phyloP scores from a whole-genome alignment of 1,284 basidiomycete genomes.

The Paramarasmius palmivorus region DNA sequence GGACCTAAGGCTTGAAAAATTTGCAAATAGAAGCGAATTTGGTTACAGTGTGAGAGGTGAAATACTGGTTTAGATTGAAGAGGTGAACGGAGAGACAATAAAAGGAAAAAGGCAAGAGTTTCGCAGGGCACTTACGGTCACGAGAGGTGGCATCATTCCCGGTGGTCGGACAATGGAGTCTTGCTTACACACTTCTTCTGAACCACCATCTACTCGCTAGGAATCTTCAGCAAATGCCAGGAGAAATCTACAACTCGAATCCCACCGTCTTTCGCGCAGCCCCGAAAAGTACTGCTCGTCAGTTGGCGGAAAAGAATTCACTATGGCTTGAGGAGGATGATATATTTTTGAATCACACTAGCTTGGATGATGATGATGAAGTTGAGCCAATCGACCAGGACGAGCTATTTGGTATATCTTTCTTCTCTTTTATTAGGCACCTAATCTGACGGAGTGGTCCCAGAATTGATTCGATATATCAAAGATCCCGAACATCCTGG shows the following conservation, averaged over 20 bases:
- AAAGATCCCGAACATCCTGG: constrained; percentile 94
- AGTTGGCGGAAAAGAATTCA: constrained; percentile 37
- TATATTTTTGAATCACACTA: constrained; percentile 32
- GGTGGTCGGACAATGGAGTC: no score
- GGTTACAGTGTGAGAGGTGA: no score
- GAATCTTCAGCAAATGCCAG: constrained; percentile 33
- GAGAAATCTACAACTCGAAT: constrained; percentile 65
- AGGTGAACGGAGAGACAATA: no score
- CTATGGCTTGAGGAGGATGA: constrained; percentile 54
- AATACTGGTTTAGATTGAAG: no score
- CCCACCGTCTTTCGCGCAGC: constrained; percentile 53
- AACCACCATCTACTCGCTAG: not conserved
- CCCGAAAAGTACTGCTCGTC: constrained; percentile 37
- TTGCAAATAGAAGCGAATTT: no score
- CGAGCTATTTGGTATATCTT: constrained; percentile 63
- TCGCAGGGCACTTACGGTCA: no score
- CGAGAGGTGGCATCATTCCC: no score
- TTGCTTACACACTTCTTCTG: not conserved
- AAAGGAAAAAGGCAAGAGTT: no score
- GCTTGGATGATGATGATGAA: constrained; percentile 37
- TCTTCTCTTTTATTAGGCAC: constrained; percentile 3
- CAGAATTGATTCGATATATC: constrained; percentile 91
- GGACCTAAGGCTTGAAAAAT: no score
- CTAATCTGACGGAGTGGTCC: not conserved
- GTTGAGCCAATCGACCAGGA: constrained; percentile 69